Percentiles rank a stretch among this genome's conserved stretches.
Evolutionary conservation across 1,284 basidiomycete genomes (phyloP).

Genomic region (Trichosporon sp.): DNA sequence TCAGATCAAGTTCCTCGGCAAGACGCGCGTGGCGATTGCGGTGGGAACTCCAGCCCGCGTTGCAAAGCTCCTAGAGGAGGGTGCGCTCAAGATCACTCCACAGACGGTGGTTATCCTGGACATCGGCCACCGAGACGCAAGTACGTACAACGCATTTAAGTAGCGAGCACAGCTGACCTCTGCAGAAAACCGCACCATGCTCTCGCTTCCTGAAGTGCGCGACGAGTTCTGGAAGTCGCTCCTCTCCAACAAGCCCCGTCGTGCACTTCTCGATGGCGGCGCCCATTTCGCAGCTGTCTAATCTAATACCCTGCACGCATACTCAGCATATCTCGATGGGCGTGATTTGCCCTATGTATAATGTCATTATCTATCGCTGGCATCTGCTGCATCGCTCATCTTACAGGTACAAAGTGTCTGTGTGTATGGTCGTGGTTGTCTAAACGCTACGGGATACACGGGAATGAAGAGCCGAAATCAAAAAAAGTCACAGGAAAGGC

Average conservation of each 20-base stretch:
- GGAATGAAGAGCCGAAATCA: neutral
- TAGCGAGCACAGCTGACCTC: neutral
- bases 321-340: neutral
- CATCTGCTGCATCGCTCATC: neutral
- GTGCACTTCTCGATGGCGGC: conserved; percentile 29
- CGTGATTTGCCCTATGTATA: neutral
- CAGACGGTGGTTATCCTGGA: conserved; percentile 45
- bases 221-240: conserved; percentile 47
- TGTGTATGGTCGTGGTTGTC: neutral
- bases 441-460: neutral
- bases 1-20: conserved; percentile 45
- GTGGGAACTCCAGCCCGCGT: conserved; percentile 48
- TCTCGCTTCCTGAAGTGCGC: conserved; percentile 45
- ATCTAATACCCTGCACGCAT: neutral
- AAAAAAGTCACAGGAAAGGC: neutral
- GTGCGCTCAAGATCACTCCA: conserved; percentile 41
- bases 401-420: neutral
- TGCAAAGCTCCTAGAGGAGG: conserved; percentile 43
- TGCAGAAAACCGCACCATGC: conserved; percentile 44
- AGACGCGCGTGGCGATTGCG: conserved; percentile 45
- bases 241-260: conserved; percentile 34
- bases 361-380: neutral
- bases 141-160: conserved; percentile 20
- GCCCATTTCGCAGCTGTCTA: neutral
- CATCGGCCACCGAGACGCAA: conserved; percentile 39